A percentile compares a stretch with the other conserved stretches of the same genome.
Evolutionary conservation across 164 flowering plant genomes (phyloP).

Genomic region (Vitis labrusca): DNA sequence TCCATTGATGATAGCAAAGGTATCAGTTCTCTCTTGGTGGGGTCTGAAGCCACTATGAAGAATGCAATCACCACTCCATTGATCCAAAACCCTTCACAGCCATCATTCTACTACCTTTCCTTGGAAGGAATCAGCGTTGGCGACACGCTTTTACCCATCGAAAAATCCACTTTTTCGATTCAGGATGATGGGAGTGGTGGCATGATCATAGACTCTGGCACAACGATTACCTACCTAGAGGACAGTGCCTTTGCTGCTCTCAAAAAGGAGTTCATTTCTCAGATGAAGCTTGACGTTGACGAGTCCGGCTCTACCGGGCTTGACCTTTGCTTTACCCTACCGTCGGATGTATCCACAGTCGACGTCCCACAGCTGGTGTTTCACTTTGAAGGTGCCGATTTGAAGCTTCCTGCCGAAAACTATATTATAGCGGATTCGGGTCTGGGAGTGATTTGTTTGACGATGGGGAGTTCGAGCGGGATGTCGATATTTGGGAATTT

Average conservation of each 20-base stretch:
- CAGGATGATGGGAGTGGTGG: slow-evolving; percentile 73
- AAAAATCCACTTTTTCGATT: slow-evolving; percentile 50
- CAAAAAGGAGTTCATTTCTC: slow-evolving; percentile 57
- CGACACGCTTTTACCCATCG: slow-evolving; percentile 39
- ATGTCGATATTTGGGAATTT: slow-evolving; percentile 87
- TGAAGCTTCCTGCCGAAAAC: slow-evolving; percentile 74
- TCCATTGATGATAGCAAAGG: slow-evolving; percentile 49
- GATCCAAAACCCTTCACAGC: slow-evolving; percentile 53
- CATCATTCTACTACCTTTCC: slow-evolving; percentile 68
- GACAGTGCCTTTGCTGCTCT: slow-evolving; percentile 40
- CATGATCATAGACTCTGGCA: slow-evolving; percentile 86
- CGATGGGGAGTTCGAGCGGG: slow-evolving; percentile 64
- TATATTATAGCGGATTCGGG: slow-evolving; percentile 62
- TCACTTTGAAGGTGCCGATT: slow-evolving; percentile 68
- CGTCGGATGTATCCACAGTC: slow-evolving; percentile 24
- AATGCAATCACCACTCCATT: slow-evolving; percentile 47
- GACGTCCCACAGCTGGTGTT: slow-evolving; percentile 67
- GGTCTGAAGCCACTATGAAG: slow-evolving; percentile 41
- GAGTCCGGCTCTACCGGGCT: slow-evolving; percentile 47
- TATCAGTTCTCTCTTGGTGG: slow-evolving; percentile 62
- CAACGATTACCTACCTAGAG: slow-evolving; percentile 75
- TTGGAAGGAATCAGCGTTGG: slow-evolving; percentile 84
- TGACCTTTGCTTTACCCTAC: slow-evolving; percentile 69
- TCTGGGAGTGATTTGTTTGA: slow-evolving; percentile 64
- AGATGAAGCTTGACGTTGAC: slow-evolving; percentile 46